phyloP scores from a whole-genome alignment of 2,329 filamentous ascomycete species.

The Penicillium fuscoglaucum region DNA sequence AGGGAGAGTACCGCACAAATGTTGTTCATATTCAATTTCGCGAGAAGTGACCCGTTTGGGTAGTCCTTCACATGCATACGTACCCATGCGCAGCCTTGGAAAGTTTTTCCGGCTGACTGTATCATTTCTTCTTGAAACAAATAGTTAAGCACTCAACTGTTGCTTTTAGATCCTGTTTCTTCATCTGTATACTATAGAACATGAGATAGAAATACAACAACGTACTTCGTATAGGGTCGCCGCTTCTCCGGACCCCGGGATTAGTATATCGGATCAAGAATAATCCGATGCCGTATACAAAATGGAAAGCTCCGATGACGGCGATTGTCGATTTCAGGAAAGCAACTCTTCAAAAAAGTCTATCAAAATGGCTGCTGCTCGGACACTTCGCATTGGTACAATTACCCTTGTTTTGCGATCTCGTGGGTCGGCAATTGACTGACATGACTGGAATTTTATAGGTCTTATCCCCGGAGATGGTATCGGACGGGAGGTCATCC shows the following conservation, averaged over 20 bases:
- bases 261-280: slow-evolving; percentile 22
- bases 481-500: slow-evolving; percentile 98
- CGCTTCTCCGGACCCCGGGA: slow-evolving; percentile 22
- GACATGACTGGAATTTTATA: slow-evolving; percentile 40
- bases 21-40: slow-evolving; percentile 14
- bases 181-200: background rate
- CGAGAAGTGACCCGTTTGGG: slow-evolving; percentile 18
- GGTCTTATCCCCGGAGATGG: slow-evolving; percentile 97
- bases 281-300: slow-evolving; percentile 25
- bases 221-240: background rate
- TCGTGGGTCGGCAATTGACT: slow-evolving; percentile 6
- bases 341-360: slow-evolving; percentile 20
- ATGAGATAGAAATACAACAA: background rate
- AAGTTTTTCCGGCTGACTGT: background rate
- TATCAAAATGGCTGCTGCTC: slow-evolving; percentile 52
- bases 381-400: slow-evolving; percentile 67
- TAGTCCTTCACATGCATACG: background rate
- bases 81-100: no score
- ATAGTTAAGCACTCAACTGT: background rate
- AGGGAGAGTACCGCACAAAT: background rate
- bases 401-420: slow-evolving; percentile 24
- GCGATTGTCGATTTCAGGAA: slow-evolving; percentile 24
- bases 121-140: background rate
- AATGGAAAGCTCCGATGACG: slow-evolving; percentile 35
- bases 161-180: background rate